Evolutionary conservation across 1,139 yeast genomes (phyloP), one percentile per base, ranked within the genome.

Genomic region (Geotrichum europaeum): DNA sequence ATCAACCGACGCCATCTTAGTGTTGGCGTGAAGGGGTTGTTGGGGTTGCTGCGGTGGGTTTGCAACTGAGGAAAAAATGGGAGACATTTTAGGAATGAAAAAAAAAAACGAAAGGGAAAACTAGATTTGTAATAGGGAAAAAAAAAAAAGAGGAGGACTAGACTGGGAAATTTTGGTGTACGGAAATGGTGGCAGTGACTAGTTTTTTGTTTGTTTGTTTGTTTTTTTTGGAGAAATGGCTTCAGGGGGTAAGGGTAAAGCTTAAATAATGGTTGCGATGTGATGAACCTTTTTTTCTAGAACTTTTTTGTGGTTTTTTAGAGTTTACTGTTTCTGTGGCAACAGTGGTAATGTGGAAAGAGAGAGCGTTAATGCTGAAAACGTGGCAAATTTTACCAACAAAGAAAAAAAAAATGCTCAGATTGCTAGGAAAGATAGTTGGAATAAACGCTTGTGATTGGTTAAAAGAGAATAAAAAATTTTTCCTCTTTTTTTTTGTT

Each of bases 41-140:
- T 25, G n/a, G n/a, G n/a, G 28, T 32, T 47, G 53, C 25, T 18
- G 53, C n/a, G n/a, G 18, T 40, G 47, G 47, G 47, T 40, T 40
- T n/a, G 47, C 47, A 40, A 40, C 47, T 36, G 57, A 12, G 24
- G 51, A 20, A 53, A 53, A 58, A 47, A 50, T 32, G 30, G 60
- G 60, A 45, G 60, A 56, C 60, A 58, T 58, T 25, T 18, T 22
- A 4, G 55, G 47, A n/a, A 60, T 25, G 45, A 12, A 49, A 51
- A 18, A 51, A 57, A 32, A 36, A 63, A 52, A 36, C 28, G 28
- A 25, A 40, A 12, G 18, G 18, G 22, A 45, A 53, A 22, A 22
- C 53, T 40, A 13, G 32, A 4, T 18, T 24, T 28, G 40, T 24
- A 62, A 47, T 22, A 34, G 28, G 54, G 56, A 55, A 58, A 49